Conservation (phyloP, 2,329 filamentous ascomycete species). For the Apiospora arundinis region DNA sequence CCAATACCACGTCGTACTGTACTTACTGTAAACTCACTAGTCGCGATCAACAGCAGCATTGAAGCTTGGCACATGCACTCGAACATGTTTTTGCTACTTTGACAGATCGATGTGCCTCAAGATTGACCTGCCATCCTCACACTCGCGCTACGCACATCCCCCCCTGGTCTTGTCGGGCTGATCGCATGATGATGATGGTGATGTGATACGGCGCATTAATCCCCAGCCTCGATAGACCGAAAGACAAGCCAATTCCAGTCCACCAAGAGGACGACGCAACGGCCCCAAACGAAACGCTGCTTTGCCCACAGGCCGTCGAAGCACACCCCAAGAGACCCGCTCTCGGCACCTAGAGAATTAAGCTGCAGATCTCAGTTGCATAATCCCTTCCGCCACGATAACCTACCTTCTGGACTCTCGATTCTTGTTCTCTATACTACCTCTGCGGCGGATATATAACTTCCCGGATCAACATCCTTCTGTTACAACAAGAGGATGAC, state of each 20-base stretch:
- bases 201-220: constrained; percentile 5
- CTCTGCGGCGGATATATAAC: not conserved
- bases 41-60: not conserved
- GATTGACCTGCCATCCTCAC: not conserved
- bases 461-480: not conserved
- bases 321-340: not conserved
- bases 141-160: not conserved
- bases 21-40: not conserved
- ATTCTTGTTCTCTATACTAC: not conserved
- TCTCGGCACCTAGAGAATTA: constrained; percentile 2
- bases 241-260: not conserved
- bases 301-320: not conserved
- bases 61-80: not conserved
- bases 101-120: constrained; percentile 2
- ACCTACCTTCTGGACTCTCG: not conserved
- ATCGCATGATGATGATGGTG: constrained; percentile 12
- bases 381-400: constrained; percentile 13
- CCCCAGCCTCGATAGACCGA: not conserved
- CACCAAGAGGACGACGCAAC: constrained; percentile 4
- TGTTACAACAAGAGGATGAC: not conserved
- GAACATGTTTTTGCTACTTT: not conserved
- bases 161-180: not conserved
- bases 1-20: too few relatives aligned
- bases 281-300: not conserved
- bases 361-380: constrained; percentile 13